Evolutionary conservation across 2,329 filamentous ascomycete species (phyloP), one percentile per base, ranked within the genome.

Genomic region (Ustilaginoidea virens): DNA sequence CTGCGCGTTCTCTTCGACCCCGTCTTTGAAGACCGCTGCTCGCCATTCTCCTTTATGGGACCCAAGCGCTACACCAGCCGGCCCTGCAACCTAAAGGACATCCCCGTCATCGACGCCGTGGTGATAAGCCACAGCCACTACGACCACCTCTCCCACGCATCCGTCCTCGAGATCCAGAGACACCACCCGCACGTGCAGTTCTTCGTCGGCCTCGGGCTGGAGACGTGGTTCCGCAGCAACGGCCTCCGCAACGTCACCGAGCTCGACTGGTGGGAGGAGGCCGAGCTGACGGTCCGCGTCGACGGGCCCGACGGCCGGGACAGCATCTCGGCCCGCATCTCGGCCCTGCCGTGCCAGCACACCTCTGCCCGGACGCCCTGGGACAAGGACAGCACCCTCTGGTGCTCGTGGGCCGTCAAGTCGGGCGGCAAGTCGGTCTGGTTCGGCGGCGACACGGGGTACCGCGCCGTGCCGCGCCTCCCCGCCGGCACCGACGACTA

Each of bases 231-330:
- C 51, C 59, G 62, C 26, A 56, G 62, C 4, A 63, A 62, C 16
- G 82, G 81, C 1, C 69, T 93, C 30, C 38, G 66, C 2, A 80
- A 83, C 34, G 76, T 87, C 24, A 92, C 82, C 0, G 86, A 94
- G 56, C 52, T 94, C 44, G 87, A 96, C 54, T 94, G 87, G 87
- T 94, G 87, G 87, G 76, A 92, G 41, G 76, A 81, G 37, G 66
- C 73, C 5, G 74, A 87, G 27, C 52, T 93, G n/a, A 71, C 59
- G 0, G 54, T 93, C 16, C 37, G 41, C 19, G 37, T 44, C 13
- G 23, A 45, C 53, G 4, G 47, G 44, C 18, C 42, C 39, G n/a
- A 34, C 37, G 7, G 41, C 47, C 13, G 7, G 8, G 8, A 13
- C 22, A 2, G 22, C 22, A 82, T 93, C 36, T 64, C 60, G 4